Conservation (phyloP, 2,329 filamentous ascomycete genomes). For the Didymella keratinophila region DNA sequence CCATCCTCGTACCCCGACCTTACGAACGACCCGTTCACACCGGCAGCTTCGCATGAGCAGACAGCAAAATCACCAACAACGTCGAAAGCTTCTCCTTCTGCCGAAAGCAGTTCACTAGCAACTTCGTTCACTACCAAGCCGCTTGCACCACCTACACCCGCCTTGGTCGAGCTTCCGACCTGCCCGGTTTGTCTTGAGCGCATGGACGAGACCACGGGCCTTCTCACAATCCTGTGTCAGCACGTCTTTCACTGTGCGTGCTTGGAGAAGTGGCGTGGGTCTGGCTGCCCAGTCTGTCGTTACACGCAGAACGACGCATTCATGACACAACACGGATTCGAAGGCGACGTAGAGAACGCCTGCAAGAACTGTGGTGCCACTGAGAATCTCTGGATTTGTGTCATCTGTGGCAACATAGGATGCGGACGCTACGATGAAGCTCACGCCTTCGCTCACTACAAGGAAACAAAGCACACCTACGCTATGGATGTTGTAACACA, state of each 20-base stretch:
- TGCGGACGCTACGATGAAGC: conserved; percentile 94
- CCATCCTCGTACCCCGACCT: conserved; percentile 66
- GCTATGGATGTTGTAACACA: conserved; percentile 92
- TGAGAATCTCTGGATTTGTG: conserved; percentile 90
- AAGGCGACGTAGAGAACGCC: conserved; percentile 67
- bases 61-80: conserved; percentile 46
- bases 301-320: conserved; percentile 74
- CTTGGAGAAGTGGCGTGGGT: conserved; percentile 93
- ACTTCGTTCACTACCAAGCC: conserved; percentile 66
- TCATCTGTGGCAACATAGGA: conserved; percentile 90
- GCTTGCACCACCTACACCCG: conserved; percentile 77
- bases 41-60: conserved; percentile 55
- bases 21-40: conserved; percentile 70
- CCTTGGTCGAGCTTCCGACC: conserved; percentile 88
- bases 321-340: conserved; percentile 34
- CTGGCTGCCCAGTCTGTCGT: conserved; percentile 91
- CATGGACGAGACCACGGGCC: conserved; percentile 96
- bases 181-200: conserved; percentile 96
- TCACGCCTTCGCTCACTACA: conserved; percentile 93
- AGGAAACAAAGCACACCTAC: conserved; percentile 87
- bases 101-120: conserved; percentile 39
- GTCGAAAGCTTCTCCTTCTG: conserved; percentile 44
- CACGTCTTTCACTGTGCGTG: conserved; percentile 98
- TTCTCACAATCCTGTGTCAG: conserved; percentile 95
- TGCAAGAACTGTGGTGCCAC: conserved; percentile 83